Evolutionary conservation across 2,329 filamentous ascomycete species (phyloP).

Genomic region (Aspergillus sojae): DNA sequence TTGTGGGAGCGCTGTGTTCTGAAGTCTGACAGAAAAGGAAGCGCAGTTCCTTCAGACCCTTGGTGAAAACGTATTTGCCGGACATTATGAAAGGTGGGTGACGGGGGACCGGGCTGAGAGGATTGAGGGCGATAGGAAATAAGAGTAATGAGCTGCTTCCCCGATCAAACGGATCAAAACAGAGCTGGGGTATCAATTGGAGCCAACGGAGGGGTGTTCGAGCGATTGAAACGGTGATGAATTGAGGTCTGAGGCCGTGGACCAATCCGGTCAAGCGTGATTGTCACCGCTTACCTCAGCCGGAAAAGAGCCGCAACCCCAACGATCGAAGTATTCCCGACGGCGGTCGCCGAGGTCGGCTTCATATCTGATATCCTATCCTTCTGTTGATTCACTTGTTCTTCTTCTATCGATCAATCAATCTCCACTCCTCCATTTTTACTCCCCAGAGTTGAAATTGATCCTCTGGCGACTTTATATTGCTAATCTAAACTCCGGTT

Average conservation of each 20-base stretch:
- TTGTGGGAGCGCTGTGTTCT: conserved; percentile 82
- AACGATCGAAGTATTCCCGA: conserved; percentile 1
- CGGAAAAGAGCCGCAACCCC: conserved; percentile 24
- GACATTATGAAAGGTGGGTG: conserved; percentile 65
- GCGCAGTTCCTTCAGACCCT: conserved; percentile 88
- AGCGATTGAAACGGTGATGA: conserved; percentile 7
- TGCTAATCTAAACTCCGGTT: neutral
- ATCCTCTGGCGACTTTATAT: neutral
- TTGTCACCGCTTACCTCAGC: conserved; percentile 34
- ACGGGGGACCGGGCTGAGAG: conserved; percentile 11
- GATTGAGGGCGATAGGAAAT: too few species aligned
- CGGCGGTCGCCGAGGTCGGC: conserved; percentile 22
- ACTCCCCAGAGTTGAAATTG: neutral
- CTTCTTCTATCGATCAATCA: conserved; percentile 16
- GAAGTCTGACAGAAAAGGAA: conserved; percentile 97
- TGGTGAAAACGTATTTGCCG: conserved; percentile 87
- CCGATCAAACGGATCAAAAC: conserved; percentile 11
- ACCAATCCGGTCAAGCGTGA: conserved; percentile 31
- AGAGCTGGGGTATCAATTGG: conserved; percentile 16
- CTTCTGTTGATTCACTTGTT: neutral
- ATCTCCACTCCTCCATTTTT: conserved; percentile 17
- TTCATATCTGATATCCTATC: conserved; percentile 1
- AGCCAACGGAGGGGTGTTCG: conserved; percentile 6
- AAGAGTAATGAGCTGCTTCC: neutral
- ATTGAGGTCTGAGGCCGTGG: conserved; percentile 12